Base-by-base conservation (phyloP, 345 rosid species). In the Salix koriyanagi region DNA sequence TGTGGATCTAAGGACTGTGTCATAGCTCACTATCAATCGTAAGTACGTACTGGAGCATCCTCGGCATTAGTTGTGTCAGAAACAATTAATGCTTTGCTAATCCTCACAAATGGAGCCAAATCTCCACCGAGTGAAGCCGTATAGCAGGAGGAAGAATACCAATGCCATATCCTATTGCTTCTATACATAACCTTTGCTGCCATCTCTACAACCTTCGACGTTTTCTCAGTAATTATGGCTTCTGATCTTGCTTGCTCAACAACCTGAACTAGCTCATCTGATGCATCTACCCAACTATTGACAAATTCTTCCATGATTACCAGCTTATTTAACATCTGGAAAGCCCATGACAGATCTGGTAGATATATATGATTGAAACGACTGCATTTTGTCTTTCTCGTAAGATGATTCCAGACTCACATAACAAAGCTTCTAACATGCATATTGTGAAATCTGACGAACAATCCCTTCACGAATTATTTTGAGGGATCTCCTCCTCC, bases 401-500 rank as follows among this genome's bases (percentile, higher is more conserved):
- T 39, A 62, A 66, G 67, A 67, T 26, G 87, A 71, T 5, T 87
- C 84, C 3, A n/a, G 85, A 71, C 74, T 86, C 86, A 15, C 76
- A 77, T 32, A 81, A 72, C 60, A 82, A 36, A 60, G 80, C 79
- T 74, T 90, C 93, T 75, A 93, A 71, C 34, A 32, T 3, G 32
- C 61, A 89, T 72, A 37, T 81, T 76, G 76, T 85, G 81, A 79
- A 93, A 90, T 77, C 87, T 85, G 10, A 65, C 71, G 74, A 89
- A 83, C 44, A 93, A 77, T 50, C 80, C 77, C 56, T 86, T 80
- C 15, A 88, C 36, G 36, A 34, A 34, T 34, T 34, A 86, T 87
- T 84, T 80, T 79, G 52, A 95, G 72, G 72, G 80, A 91, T 95
- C 79, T 90, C 97, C 62, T 95, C 98, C 84, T 95, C 98, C 84